Base-by-base conservation (phyloP, 2,329 filamentous ascomycete species). In the Teratosphaeria epicoccoides region DNA sequence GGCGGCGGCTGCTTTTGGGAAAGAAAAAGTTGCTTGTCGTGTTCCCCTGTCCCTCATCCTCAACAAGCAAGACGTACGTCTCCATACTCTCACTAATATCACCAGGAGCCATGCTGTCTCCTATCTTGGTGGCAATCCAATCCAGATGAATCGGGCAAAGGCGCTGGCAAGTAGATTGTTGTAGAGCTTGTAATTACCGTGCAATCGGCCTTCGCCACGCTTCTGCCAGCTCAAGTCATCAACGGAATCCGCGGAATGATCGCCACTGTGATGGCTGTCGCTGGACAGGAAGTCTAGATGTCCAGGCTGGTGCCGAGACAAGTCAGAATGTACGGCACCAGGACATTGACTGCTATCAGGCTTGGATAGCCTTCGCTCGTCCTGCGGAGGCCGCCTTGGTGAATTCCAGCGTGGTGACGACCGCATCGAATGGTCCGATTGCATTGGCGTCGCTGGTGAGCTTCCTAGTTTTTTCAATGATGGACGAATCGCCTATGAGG, bases 71-170 rank as follows among this genome's bases (percentile, higher is more conserved):
- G 2, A 22, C 43, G 14, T 22, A 45, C 11, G 43, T 45, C 43
- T 45, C n/a, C 43, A 45, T 23, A n/a, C 43, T 45, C 22, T 45
- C 43, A 7, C 24, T 22, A n/a, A 75, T 63, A 17, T 70, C 70
- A 6, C 29, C 14, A 11, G 29, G 29, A 37, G 29, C 29, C 29
- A 37, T 37, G 12, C 26, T 7, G 12, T 12, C 26, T 28, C 26
- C 26, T 12, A 28, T 28, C 12, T 28, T 28, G 9, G 26, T 28
- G 12, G 26, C 26, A 6, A 28, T 28, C 26, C 26, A 28, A 6
- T 12, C 26, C 9, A 12, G 26, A 28, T 28, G 26, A 28, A 28
- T 2, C 26, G 26, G 26, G 26, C 26, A 28, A 28, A 28, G 26
- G 26, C 26, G 12, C 12, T 28, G 26, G 26, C 26, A 12, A 28